Conservation (phyloP, 2,329 filamentous ascomycete genomes). For the Metarhizium humberi region DNA sequence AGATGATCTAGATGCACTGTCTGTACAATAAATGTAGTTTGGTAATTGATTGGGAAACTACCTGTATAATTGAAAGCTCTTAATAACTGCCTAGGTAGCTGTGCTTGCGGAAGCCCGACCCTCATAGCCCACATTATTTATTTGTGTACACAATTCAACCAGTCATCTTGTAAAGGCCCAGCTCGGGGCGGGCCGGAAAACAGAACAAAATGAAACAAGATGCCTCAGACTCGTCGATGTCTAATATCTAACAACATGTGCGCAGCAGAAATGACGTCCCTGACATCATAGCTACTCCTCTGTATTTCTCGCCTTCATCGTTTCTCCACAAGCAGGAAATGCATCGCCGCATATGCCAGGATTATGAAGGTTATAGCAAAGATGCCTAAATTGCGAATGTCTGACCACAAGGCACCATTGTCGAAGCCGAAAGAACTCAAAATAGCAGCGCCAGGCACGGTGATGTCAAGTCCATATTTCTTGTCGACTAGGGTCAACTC, state of each 20-base stretch:
- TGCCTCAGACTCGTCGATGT: neutral
- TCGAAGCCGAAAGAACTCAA: constrained; percentile 92
- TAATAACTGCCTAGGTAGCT: neutral
- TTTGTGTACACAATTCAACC: neutral
- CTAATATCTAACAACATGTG: neutral
- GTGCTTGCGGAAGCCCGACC: neutral
- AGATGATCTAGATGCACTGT: constrained; percentile 27
- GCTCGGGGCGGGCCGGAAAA: neutral
- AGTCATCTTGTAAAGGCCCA: neutral
- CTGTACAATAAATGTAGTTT: neutral
- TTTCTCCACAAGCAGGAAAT: constrained; percentile 85
- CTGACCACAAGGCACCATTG: constrained; percentile 74
- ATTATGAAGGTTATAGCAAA: constrained; percentile 79
- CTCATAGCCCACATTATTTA: neutral
- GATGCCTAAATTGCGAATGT: constrained; percentile 71
- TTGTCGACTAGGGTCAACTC: constrained; percentile 84
- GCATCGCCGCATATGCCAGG: constrained; percentile 86
- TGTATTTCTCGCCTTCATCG: constrained; percentile 22
- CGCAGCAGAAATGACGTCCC: neutral
- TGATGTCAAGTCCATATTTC: constrained; percentile 94
- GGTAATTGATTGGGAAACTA: constrained; percentile 14
- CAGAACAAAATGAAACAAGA: neutral
- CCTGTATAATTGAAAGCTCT: neutral
- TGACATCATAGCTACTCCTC: neutral
- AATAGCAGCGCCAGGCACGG: constrained; percentile 89